phyloP scores from a whole-genome alignment of 2,329 filamentous ascomycete species.

The Fusarium solani-melongenae region DNA sequence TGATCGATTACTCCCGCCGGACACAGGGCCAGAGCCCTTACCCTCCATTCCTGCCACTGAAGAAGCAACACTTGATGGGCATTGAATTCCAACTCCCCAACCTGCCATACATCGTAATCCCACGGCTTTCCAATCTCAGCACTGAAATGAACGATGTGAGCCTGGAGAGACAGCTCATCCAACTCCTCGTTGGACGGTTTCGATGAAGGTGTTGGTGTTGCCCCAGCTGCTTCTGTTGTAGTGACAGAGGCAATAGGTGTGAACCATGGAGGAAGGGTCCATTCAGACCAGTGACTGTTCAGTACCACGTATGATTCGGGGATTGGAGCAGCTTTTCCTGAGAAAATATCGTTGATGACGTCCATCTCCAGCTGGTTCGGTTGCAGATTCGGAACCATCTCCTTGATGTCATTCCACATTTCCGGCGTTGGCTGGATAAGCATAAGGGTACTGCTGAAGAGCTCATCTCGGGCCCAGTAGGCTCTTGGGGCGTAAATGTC shows the following conservation, averaged over 20 bases:
- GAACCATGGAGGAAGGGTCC: constrained; percentile 31
- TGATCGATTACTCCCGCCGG: constrained; percentile 19
- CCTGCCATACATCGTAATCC: constrained; percentile 11
- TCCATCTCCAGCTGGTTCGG: constrained; percentile 33
- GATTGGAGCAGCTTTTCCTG: neutral
- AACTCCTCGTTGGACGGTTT: constrained; percentile 5
- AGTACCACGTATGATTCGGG: constrained; percentile 18
- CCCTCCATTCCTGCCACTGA: constrained; percentile 30
- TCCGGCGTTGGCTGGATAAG: constrained; percentile 18
- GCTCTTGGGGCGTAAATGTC: constrained; percentile 20
- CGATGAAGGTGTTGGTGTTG: neutral
- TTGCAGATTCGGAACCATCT: constrained; percentile 10
- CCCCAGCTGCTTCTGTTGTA: neutral
- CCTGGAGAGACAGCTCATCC: constrained; percentile 24
- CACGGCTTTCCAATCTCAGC: constrained; percentile 25
- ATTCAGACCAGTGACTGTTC: constrained; percentile 34
- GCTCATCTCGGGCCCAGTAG: constrained; percentile 25
- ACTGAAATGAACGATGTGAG: constrained; percentile 26
- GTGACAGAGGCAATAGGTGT: neutral
- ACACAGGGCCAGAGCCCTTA: constrained; percentile 13
- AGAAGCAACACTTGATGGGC: constrained; percentile 19
- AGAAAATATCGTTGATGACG: constrained; percentile 28
- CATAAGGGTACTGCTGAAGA: constrained; percentile 33
- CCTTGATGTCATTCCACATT: constrained; percentile 15
- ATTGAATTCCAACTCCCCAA: constrained; percentile 7